Conservation (phyloP, 1,284 basidiomycete genomes). For the Naganishia cerealis region DNA sequence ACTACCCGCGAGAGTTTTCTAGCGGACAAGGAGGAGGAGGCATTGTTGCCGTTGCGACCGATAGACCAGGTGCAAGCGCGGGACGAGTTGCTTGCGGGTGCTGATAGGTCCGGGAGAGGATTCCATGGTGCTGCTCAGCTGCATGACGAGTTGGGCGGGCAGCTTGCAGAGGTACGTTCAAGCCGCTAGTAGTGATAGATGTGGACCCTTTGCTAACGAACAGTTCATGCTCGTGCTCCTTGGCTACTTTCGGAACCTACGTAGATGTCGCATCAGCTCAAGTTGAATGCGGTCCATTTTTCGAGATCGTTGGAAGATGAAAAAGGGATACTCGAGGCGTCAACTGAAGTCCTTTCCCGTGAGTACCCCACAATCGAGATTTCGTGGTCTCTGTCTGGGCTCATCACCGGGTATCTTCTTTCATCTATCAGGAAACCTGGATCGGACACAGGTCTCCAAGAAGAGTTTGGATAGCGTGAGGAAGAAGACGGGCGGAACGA, state of each 20-base stretch:
- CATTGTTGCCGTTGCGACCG: conserved; percentile 18
- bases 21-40: conserved; percentile 30
- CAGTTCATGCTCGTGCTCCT: neutral
- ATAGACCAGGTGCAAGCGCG: neutral
- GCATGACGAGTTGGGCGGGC: conserved; percentile 54
- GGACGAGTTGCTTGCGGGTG: conserved; percentile 40
- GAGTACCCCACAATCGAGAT: conserved; percentile 31
- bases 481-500: conserved; percentile 50
- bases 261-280: conserved; percentile 55
- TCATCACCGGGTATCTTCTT: neutral
- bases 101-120: conserved; percentile 18
- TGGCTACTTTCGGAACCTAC: neutral
- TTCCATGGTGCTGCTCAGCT: conserved; percentile 34
- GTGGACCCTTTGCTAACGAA: neutral
- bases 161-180: conserved; percentile 51
- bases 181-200: neutral
- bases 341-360: conserved; percentile 51
- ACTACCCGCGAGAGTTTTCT: conserved; percentile 16
- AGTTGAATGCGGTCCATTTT: conserved; percentile 54
- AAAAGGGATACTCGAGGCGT: conserved; percentile 50
- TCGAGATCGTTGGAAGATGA: conserved; percentile 52
- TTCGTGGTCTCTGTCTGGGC: neutral
- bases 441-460: conserved; percentile 47
- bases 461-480: conserved; percentile 48
- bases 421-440: conserved; percentile 45